Evolutionary conservation across 257 asterid species (phyloP).

Genomic region (Solanum bukasovii): DNA sequence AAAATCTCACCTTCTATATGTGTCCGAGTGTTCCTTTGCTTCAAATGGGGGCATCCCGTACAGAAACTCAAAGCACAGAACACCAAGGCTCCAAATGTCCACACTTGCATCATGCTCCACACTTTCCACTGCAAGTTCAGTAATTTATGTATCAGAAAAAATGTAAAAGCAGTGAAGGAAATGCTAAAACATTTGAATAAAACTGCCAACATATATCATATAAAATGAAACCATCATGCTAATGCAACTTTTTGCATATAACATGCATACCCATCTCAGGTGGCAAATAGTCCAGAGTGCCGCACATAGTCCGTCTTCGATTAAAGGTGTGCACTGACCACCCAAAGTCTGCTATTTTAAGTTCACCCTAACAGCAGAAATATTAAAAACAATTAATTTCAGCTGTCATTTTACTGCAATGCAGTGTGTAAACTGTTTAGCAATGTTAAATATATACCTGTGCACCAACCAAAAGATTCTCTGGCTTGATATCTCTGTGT

Average conservation of each 20-base stretch:
- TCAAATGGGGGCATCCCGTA: constrained; percentile 95
- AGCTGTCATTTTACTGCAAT: background rate
- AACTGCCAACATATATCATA: background rate
- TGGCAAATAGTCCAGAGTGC: constrained; percentile 95
- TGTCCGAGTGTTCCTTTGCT: constrained; percentile 91
- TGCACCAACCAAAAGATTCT: constrained; percentile 89
- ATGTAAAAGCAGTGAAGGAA: background rate
- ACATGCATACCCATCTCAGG: constrained; percentile 90
- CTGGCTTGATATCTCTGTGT: constrained; percentile 95
- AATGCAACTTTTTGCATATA: background rate
- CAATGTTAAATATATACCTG: constrained; percentile 30
- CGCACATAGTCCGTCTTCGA: constrained; percentile 96
- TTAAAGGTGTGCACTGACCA: constrained; percentile 98
- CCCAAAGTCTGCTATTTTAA: constrained; percentile 94
- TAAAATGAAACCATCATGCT: background rate
- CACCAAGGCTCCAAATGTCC: constrained; percentile 97
- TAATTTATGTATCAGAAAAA: background rate
- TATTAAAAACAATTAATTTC: background rate
- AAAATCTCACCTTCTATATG: constrained; percentile 64
- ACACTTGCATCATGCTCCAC: constrained; percentile 92
- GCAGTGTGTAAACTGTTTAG: background rate
- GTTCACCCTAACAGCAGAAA: constrained; percentile 61
- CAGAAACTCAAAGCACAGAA: constrained; percentile 87
- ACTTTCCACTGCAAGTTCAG: constrained; percentile 65
- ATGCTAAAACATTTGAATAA: background rate